Evolutionary conservation across 768 basidiomycete species (phyloP).

Genomic region (Candolleomyces efflorescens): DNA sequence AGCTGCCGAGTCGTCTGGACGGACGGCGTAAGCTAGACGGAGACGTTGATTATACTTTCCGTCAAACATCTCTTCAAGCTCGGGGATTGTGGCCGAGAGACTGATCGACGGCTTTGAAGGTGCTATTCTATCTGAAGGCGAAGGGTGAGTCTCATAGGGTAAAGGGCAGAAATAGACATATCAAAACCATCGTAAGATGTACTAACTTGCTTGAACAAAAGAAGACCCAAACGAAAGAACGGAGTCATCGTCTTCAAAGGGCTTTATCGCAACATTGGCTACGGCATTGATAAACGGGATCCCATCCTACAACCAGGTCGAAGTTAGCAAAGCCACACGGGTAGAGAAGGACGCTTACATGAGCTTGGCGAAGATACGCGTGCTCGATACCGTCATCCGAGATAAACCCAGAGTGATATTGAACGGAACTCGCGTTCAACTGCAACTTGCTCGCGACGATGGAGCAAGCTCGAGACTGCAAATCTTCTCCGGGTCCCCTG

Average conservation of each 20-base stretch:
- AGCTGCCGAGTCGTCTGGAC: conserved; percentile 27
- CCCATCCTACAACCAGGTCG: conserved; percentile 28
- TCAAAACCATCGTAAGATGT: neutral
- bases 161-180: no score
- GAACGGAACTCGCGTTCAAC: neutral
- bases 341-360: neutral
- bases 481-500: neutral
- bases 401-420: conserved; percentile 1
- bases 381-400: neutral
- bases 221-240: conserved; percentile 29
- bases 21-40: conserved; percentile 34
- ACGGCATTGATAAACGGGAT: conserved; percentile 31
- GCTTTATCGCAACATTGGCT: conserved; percentile 30
- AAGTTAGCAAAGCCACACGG: neutral
- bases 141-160: neutral
- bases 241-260: conserved; percentile 14
- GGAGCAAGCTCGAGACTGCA: neutral
- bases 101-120: conserved; percentile 28
- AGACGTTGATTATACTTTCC: conserved; percentile 35
- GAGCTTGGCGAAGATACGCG: conserved; percentile 4
- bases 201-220: conserved; percentile 20
- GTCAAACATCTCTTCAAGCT: conserved; percentile 19
- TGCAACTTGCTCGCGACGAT: neutral
- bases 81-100: conserved; percentile 24
- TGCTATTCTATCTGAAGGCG: conserved; percentile 19